A percentile compares a stretch with the other conserved stretches of the same genome.
phyloP scores from a whole-genome alignment of 1,284 basidiomycete genomes.

The Cutaneotrichosporon sp. region DNA sequence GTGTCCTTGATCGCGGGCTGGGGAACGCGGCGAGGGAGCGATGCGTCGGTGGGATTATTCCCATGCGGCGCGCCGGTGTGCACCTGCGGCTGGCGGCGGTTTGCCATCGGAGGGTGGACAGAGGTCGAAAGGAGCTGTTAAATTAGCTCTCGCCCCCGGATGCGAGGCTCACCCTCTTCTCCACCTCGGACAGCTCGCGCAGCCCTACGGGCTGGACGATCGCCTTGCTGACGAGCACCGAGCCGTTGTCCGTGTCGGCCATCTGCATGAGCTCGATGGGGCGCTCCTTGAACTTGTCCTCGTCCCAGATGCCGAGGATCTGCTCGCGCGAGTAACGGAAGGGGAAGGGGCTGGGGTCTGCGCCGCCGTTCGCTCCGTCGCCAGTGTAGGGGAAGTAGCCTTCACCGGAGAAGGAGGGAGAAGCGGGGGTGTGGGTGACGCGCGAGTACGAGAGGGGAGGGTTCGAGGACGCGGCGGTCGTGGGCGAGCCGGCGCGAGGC shows the following conservation, averaged over 20 bases:
- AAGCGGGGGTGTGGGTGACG: conserved; percentile 52
- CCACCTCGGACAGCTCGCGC: conserved; percentile 75
- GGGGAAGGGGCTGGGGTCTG: conserved; percentile 57
- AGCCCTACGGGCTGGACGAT: conserved; percentile 71
- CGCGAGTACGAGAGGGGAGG: conserved; percentile 66
- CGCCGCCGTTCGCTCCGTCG: conserved; percentile 32
- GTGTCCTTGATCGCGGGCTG: conserved; percentile 8
- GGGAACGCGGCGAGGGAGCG: conserved; percentile 15
- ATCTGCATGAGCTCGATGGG: conserved; percentile 68
- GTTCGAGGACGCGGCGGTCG: conserved; percentile 37
- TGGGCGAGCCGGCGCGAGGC: conserved; percentile 33
- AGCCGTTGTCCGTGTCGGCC: conserved; percentile 73
- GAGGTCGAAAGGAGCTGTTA: conserved; percentile 41
- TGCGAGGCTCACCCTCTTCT: conserved; percentile 72
- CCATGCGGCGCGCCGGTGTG: conserved; percentile 11
- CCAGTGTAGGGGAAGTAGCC: conserved; percentile 61
- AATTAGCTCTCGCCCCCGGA: neutral
- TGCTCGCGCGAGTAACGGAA: conserved; percentile 86
- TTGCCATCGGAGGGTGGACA: conserved; percentile 41
- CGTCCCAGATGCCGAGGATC: conserved; percentile 78
- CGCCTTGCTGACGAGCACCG: conserved; percentile 76
- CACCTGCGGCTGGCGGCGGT: conserved; percentile 27
- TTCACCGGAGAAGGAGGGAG: conserved; percentile 53
- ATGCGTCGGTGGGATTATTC: neutral
- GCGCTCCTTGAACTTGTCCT: conserved; percentile 69